These are phyloP conservation scores for Aspergillus carlsbadensis DNA, from an alignment of 495 filamentous ascomycete species.

Conservation along the genomic window DNA sequence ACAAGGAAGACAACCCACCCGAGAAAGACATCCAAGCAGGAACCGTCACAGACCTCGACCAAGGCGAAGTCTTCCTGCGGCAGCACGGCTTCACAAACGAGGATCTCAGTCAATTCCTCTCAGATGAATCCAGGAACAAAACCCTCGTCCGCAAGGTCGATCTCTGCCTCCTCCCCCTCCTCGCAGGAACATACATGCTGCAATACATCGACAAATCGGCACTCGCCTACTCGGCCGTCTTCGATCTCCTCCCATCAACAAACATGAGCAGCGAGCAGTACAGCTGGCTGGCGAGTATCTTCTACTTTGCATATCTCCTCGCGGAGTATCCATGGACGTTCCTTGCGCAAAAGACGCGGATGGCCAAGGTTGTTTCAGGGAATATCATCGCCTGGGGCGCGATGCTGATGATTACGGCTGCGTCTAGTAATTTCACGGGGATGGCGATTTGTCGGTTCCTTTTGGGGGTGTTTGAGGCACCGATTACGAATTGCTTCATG, in stretches of 20 bases:
- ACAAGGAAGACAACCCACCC: background rate
- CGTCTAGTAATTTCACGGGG: slow-evolving; percentile 33
- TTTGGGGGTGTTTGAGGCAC: slow-evolving; percentile 37
- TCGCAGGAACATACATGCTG: slow-evolving; percentile 49
- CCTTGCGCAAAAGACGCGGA: slow-evolving; percentile 44
- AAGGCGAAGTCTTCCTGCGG: slow-evolving; percentile 34
- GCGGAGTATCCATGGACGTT: slow-evolving; percentile 44
- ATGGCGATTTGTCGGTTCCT: slow-evolving; percentile 42
- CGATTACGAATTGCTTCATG: slow-evolving; percentile 45
- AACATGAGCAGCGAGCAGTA: slow-evolving; percentile 38
- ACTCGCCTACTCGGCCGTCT: slow-evolving; percentile 35
- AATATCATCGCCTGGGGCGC: slow-evolving; percentile 34
- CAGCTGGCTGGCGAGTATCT: slow-evolving; percentile 53
- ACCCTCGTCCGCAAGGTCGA: slow-evolving; percentile 29
- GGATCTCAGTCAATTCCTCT: slow-evolving; percentile 12
- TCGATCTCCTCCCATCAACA: slow-evolving; percentile 32
- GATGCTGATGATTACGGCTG: slow-evolving; percentile 40
- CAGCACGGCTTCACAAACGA: slow-evolving; percentile 29
- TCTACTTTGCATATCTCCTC: slow-evolving; percentile 50
- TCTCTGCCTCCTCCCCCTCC: slow-evolving; percentile 47
- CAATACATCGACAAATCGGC: slow-evolving; percentile 43
- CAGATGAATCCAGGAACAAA: slow-evolving; percentile 6
- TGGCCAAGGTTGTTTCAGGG: slow-evolving; percentile 28
- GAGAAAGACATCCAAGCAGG: slow-evolving; percentile 26
- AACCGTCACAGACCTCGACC: slow-evolving; percentile 30